Base-by-base conservation (phyloP, 2,329 filamentous ascomycete species). In the Teratosphaeria pseudoeucalypti region DNA sequence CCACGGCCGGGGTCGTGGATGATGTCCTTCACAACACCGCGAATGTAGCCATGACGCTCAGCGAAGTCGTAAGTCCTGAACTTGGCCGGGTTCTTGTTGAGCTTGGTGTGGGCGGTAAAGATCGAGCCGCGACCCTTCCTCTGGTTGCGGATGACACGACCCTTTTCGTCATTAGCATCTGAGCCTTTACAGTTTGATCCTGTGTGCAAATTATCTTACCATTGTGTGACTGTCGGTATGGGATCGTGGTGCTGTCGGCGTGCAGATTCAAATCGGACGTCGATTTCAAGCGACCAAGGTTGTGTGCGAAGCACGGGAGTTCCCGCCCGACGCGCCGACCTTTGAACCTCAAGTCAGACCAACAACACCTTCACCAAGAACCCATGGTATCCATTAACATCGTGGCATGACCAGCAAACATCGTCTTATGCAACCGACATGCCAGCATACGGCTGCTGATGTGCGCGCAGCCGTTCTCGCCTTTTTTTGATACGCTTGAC, bases 1-100 rank as follows among this genome's bases (percentile, higher is more conserved):
- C 94, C 94, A 82, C 94, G 92, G 78, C 94, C 94, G 73, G 92
- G 86, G 81, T 99, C 94, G 87, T 99, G 94, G 81, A 99, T 89
- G 81, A 97, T 96, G 76, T 97, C 90, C 86, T 94, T 96, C 77
- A 99, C 92, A 68, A 97, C 85, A 81, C 94, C 94, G 73, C 94
- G 90, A 76, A 95, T 82, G 84, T 99, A 99, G 74, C 94, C 94
- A 85, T 97, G 92, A 74, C 75, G 72, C 68, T 75, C 71, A 59
- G 70, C 86, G 79, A 85, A 99, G 79, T 99, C 94, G 85, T 96
- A 89, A 72, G 85, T 90, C 80, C 94, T 85, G 88, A 99, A 97
- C 82, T 95, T 89, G 76, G 92, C 90, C 68, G 90, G 89, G 67
- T 87, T 85, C 86, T 97, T 96, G 84, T 94, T 92, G 76, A 97